Conservation (phyloP, 331 rosid genomes). For the Dryas integrifolia region DNA sequence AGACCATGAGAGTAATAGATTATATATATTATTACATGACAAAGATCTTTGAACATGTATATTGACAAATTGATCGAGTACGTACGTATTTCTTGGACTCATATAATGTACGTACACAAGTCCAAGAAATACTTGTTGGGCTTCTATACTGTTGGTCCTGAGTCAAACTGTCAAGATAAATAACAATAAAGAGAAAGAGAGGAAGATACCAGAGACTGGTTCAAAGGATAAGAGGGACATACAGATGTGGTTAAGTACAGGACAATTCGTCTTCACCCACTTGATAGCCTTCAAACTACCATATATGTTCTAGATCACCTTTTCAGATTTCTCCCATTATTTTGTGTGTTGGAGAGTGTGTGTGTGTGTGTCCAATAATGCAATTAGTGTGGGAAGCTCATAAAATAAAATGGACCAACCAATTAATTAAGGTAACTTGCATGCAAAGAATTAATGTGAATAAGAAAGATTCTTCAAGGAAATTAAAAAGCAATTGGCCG, state of each 20-base stretch:
- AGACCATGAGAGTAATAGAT: too few species aligned
- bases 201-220: too few species aligned
- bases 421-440: slow-evolving; percentile 31
- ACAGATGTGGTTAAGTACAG: background rate
- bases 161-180: background rate
- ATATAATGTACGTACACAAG: too few species aligned
- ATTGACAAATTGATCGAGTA: background rate
- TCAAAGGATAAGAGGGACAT: background rate
- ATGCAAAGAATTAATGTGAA: slow-evolving; percentile 34
- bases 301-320: background rate
- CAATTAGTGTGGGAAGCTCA: background rate
- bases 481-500: background rate
- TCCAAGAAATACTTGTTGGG: background rate
- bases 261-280: background rate
- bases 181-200: background rate
- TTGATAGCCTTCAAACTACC: too few species aligned
- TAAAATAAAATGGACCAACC: too few species aligned
- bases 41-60: too few species aligned
- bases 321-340: slow-evolving; percentile 9
- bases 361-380: background rate
- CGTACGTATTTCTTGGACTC: background rate
- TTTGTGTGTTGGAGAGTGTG: background rate
- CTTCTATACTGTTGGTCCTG: background rate
- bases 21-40: too few species aligned
- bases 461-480: slow-evolving; percentile 11